Evolutionary conservation across 257 asterid genomes (phyloP).

Genomic region (Leonotis leonurus): DNA sequence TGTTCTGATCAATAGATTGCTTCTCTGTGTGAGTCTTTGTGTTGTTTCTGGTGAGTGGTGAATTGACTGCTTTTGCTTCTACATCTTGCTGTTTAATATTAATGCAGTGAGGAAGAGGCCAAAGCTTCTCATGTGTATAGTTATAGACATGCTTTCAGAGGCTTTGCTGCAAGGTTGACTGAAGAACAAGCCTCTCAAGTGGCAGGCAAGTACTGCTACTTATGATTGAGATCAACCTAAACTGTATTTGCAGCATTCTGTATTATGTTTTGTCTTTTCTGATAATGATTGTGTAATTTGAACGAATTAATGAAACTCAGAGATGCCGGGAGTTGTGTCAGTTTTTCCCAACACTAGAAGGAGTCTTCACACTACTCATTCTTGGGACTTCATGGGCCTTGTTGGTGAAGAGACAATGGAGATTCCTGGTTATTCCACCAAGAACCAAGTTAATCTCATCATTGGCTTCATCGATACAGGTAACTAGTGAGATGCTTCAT

Average conservation of each 20-base stretch:
- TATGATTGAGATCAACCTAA: slow-evolving; percentile 11
- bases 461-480: slow-evolving; percentile 96
- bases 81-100: slow-evolving; percentile 9
- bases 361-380: slow-evolving; percentile 88
- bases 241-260: no score
- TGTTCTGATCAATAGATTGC: background rate
- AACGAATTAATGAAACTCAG: slow-evolving; percentile 36
- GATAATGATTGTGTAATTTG: slow-evolving; percentile 12
- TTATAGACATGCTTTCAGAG: slow-evolving; percentile 85
- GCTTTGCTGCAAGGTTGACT: slow-evolving; percentile 91
- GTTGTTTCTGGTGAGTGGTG: background rate
- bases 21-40: background rate
- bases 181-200: slow-evolving; percentile 73
- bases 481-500: slow-evolving; percentile 12
- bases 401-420: slow-evolving; percentile 76
- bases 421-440: slow-evolving; percentile 86
- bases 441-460: slow-evolving; percentile 82
- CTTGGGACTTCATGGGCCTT: slow-evolving; percentile 99
- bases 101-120: slow-evolving; percentile 69
- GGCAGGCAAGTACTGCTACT: slow-evolving; percentile 43
- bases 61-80: slow-evolving; percentile 4
- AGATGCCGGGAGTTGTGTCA: slow-evolving; percentile 89
- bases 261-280: no score
- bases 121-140: slow-evolving; percentile 77
- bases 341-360: slow-evolving; percentile 81